Evolutionary conservation across 2,329 filamentous ascomycete genomes (phyloP).

Genomic region (Trichoderma semiorbis): DNA sequence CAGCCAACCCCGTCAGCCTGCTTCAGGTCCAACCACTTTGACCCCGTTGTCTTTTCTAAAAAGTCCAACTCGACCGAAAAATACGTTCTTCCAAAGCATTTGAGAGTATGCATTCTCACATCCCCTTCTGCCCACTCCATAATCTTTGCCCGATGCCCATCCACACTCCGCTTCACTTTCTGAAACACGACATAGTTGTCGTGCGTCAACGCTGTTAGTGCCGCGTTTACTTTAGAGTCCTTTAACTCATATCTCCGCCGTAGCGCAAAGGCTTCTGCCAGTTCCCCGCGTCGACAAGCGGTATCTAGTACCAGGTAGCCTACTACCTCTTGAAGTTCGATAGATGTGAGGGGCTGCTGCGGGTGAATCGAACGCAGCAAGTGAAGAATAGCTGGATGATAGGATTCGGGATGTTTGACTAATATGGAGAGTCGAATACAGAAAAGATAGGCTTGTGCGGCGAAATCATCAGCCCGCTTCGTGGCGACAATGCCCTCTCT

Average conservation of each 20-base stretch:
- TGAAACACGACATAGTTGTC: conserved; percentile 83
- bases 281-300: conserved; percentile 75
- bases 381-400: conserved; percentile 80
- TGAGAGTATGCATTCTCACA: conserved; percentile 74
- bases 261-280: conserved; percentile 69
- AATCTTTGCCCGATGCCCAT: conserved; percentile 74
- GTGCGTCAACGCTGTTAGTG: conserved; percentile 67
- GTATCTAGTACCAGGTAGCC: conserved; percentile 83
- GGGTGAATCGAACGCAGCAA: conserved; percentile 71
- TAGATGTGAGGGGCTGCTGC: conserved; percentile 61
- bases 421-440: conserved; percentile 81
- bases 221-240: conserved; percentile 65
- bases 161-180: conserved; percentile 65
- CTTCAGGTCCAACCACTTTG: conserved; percentile 68
- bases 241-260: conserved; percentile 58
- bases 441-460: conserved; percentile 87
- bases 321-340: conserved; percentile 75
- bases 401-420: conserved; percentile 78
- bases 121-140: conserved; percentile 76
- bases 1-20: conserved; percentile 75
- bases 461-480: conserved; percentile 72
- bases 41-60: conserved; percentile 65
- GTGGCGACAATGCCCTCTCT: conserved; percentile 84
- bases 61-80: conserved; percentile 65
- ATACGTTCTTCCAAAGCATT: conserved; percentile 83